phyloP scores from a whole-genome alignment of 2,329 filamentous ascomycete species.

The Hypoxylon sp. region DNA sequence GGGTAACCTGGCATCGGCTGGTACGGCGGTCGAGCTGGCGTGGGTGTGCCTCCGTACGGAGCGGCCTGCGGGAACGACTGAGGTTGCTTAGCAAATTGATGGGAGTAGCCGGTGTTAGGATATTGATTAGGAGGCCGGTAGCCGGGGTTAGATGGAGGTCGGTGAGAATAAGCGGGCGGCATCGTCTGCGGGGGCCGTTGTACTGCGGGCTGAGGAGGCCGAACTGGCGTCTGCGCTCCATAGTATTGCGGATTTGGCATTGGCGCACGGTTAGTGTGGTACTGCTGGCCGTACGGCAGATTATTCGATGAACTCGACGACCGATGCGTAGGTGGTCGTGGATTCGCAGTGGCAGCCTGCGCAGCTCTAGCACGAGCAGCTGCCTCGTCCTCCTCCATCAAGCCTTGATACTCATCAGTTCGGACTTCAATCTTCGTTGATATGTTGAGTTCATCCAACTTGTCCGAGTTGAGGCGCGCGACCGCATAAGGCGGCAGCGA shows the following conservation, averaged over 20 bases:
- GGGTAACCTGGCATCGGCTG: constrained; percentile 59
- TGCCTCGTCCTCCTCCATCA: constrained; percentile 86
- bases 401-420: constrained; percentile 80
- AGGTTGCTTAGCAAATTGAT: constrained; percentile 65
- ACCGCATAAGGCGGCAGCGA: constrained; percentile 87
- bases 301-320: constrained; percentile 60
- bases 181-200: constrained; percentile 60
- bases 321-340: constrained; percentile 58
- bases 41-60: constrained; percentile 61
- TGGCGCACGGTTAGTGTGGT: constrained; percentile 63
- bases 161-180: constrained; percentile 56
- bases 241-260: constrained; percentile 63
- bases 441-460: constrained; percentile 85
- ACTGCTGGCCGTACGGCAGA: constrained; percentile 63
- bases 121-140: constrained; percentile 68
- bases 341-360: constrained; percentile 58
- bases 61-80: constrained; percentile 68
- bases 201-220: constrained; percentile 58
- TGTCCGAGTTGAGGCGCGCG: constrained; percentile 87
- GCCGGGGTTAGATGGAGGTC: constrained; percentile 59
- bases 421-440: constrained; percentile 83
- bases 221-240: constrained; percentile 59
- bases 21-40: constrained; percentile 61
- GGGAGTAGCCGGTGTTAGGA: constrained; percentile 60
- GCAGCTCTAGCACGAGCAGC: constrained; percentile 67